Base-by-base conservation (phyloP, 2,329 filamentous ascomycete species). In the Whalleya microplaca region DNA sequence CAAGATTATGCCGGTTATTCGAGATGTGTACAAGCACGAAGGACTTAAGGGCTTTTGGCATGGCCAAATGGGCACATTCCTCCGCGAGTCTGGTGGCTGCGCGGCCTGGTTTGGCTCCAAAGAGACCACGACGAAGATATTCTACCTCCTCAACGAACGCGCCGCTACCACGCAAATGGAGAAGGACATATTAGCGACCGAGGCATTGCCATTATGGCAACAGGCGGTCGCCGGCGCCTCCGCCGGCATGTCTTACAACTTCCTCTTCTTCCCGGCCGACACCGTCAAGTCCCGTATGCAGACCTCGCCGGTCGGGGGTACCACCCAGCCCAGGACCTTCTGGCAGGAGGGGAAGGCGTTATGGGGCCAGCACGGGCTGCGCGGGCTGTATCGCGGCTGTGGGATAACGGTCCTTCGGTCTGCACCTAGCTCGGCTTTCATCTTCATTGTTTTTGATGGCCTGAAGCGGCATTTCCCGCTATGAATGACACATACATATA, bases 261-360 rank as follows among this genome's bases (percentile, higher is more conserved):
- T 98, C 71, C 78, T 96, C 20, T 97, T 98, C 80, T 99, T 95
- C 72, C 95, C 95, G 0, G 95, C 95, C 48, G 95, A 99, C 72
- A 99, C 95, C 0, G 89, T 99, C 78, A 99, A 99, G 77, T 96
- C 91, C 18, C 87, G 94, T 46, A 96, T 99, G 88, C 95, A 99
- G 76, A 99, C 95, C 0, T 84, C 89, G 51, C 88, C 92, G 4
- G 79, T 91, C 43, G 83, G 82, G 29, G 78, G 80, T 8, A 75
- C 78, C 20, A 78, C 78, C 2, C 56, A 77, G 53, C 82, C 82
- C 51, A 83, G 83, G 42, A 88, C 86, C 0, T 98, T 99, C 69
- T 84, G 81, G 76, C 78, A 82, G 40, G 92, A 96, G 57, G 86
- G 87, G 0, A 81, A 76, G 55, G 81, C 85, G 16, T 75, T 98